Evolutionary conservation across 2,329 filamentous ascomycete genomes (phyloP).

Genomic region (Fusarium humuli): DNA sequence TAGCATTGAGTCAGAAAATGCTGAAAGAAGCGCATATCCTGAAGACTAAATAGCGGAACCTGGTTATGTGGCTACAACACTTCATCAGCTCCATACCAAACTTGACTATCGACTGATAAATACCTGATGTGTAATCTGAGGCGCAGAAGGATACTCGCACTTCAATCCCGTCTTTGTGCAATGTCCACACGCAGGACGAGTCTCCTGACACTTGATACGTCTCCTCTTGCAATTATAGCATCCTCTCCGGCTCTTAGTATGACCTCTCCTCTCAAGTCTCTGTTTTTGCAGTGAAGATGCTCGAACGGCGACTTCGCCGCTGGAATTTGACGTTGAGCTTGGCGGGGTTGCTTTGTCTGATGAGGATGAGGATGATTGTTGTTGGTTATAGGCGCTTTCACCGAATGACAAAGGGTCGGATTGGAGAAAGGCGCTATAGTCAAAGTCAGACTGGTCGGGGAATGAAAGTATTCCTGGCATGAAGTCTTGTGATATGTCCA

Average conservation of each 20-base stretch:
- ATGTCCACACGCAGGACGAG: slow-evolving; percentile 70
- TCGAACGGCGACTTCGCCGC: slow-evolving; percentile 31
- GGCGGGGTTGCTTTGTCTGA: slow-evolving; percentile 49
- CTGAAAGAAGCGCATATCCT: slow-evolving; percentile 77
- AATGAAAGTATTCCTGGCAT: slow-evolving; percentile 48
- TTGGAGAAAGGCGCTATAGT: slow-evolving; percentile 55
- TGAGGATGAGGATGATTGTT: slow-evolving; percentile 45
- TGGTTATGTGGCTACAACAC: slow-evolving; percentile 63
- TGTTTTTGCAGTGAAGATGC: slow-evolving; percentile 42
- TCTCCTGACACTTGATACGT: slow-evolving; percentile 75
- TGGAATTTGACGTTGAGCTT: slow-evolving; percentile 43
- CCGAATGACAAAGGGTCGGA: slow-evolving; percentile 42
- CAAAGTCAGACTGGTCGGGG: slow-evolving; percentile 51
- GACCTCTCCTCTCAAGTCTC: slow-evolving; percentile 67
- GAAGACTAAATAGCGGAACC: slow-evolving; percentile 68
- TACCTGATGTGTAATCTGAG: slow-evolving; percentile 65
- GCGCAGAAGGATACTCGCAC: slow-evolving; percentile 70
- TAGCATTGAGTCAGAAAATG: slow-evolving; percentile 72
- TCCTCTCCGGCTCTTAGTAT: slow-evolving; percentile 73
- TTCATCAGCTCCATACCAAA: background rate
- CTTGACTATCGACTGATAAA: background rate
- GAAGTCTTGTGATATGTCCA: slow-evolving; percentile 49
- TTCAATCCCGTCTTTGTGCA: slow-evolving; percentile 71
- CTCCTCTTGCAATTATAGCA: slow-evolving; percentile 76
- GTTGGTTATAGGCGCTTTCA: slow-evolving; percentile 32